Evolutionary conservation across 2,329 filamentous ascomycete species (phyloP).

Genomic region (Thelonectria discophora): DNA sequence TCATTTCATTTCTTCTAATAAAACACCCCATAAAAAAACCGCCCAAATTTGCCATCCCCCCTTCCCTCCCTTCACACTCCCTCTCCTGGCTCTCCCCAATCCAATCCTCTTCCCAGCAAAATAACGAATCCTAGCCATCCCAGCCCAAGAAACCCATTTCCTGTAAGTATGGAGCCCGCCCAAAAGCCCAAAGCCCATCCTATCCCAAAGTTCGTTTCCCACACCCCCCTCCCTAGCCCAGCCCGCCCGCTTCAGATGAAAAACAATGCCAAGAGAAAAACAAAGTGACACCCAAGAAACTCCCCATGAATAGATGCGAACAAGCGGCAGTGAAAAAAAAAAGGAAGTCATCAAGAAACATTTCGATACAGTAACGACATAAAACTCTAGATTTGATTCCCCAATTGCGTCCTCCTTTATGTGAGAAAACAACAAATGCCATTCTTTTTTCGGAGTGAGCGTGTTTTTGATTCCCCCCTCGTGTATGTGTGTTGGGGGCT

Average conservation of each 20-base stretch:
- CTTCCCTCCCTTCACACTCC: neutral
- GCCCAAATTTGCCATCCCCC: neutral
- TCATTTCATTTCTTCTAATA: slow-evolving; percentile 3
- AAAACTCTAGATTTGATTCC: neutral
- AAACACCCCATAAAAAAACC: neutral
- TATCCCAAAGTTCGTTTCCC: slow-evolving; percentile 2
- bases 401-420: neutral
- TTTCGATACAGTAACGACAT: neutral
- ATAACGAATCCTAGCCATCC: no score
- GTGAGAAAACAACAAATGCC: neutral
- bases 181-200: neutral
- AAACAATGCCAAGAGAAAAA: slow-evolving; percentile 3
- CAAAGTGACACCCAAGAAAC: no score
- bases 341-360: neutral
- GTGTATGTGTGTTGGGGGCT: neutral
- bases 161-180: neutral
- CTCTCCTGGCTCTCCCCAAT: neutral
- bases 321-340: neutral
- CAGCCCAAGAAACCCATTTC: slow-evolving; percentile 1
- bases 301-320: slow-evolving; percentile 7
- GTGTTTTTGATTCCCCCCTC: neutral
- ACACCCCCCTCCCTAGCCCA: neutral
- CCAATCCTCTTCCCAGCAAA: no score
- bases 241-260: slow-evolving; percentile 4
- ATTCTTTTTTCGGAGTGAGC: neutral